Conservation (phyloP, 352 stramenopile species). For the Globisporangium radiosum region DNA sequence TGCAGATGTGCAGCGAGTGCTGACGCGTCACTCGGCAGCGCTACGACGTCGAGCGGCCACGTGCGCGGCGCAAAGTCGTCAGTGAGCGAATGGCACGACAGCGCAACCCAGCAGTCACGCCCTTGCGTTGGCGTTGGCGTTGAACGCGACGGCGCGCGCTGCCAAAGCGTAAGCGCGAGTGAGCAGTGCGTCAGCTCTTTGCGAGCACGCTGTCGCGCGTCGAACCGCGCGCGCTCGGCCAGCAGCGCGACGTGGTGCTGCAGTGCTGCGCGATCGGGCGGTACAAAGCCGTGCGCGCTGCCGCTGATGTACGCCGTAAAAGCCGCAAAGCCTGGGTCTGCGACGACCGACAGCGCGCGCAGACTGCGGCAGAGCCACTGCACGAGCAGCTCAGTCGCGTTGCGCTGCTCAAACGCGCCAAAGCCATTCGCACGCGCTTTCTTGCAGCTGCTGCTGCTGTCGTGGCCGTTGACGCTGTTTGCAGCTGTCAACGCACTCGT, state of each 20-base stretch:
- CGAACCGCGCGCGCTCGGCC: constrained; percentile 29
- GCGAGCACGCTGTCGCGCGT: constrained; percentile 28
- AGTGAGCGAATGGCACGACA: constrained; percentile 23
- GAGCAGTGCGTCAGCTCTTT: constrained; percentile 20
- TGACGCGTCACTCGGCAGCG: not conserved
- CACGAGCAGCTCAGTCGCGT: constrained; percentile 27
- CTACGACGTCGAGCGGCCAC: constrained; percentile 22
- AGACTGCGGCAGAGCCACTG: constrained; percentile 32
- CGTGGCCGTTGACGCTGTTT: not conserved
- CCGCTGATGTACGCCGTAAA: constrained; percentile 21
- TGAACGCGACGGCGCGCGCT: not conserved
- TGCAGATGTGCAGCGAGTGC: constrained; percentile 8
- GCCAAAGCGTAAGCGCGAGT: constrained; percentile 25
- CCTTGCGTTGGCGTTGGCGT: not conserved
- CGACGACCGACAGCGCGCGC: constrained; percentile 23
- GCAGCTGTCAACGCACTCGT: too few species aligned
- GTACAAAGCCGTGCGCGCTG: constrained; percentile 8
- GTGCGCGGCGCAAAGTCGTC: constrained; percentile 22
- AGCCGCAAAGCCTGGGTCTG: constrained; percentile 24
- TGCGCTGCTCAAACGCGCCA: constrained; percentile 17
- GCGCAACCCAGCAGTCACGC: constrained; percentile 12
- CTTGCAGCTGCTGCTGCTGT: constrained; percentile 1
- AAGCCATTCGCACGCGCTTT: constrained; percentile 10
- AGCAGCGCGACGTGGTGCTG: constrained; percentile 29
- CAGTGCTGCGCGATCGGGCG: constrained; percentile 20